phyloP scores from a whole-genome alignment of 2,329 filamentous ascomycete species.

The Neophaeococcomyces aloes region DNA sequence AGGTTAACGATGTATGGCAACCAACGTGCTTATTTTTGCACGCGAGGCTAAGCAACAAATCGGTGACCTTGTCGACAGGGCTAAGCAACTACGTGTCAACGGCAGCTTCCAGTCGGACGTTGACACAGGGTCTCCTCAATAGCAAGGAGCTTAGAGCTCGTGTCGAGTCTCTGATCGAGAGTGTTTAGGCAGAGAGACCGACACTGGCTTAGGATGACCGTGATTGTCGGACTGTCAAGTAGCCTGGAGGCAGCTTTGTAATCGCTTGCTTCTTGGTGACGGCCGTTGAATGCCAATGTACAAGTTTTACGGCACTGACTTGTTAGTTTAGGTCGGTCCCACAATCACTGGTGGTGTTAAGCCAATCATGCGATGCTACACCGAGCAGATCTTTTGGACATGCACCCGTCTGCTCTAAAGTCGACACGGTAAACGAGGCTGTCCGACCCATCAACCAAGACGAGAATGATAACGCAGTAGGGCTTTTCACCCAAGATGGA shows the following conservation, averaged over 20 bases:
- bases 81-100: slow-evolving; percentile 50
- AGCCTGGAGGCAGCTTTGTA: slow-evolving; percentile 57
- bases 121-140: slow-evolving; percentile 55
- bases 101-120: slow-evolving; percentile 53
- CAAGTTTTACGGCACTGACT: background rate
- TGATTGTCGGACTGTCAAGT: slow-evolving; percentile 50
- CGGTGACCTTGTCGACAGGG: slow-evolving; percentile 56
- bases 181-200: slow-evolving; percentile 53
- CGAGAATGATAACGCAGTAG: slow-evolving; percentile 57
- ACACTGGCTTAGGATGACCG: slow-evolving; percentile 54
- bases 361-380: slow-evolving; percentile 56
- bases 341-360: slow-evolving; percentile 57
- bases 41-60: slow-evolving; percentile 54
- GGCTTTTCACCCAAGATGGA: slow-evolving; percentile 53
- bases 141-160: slow-evolving; percentile 51
- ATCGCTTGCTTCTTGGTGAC: background rate
- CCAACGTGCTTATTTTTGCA: slow-evolving; percentile 52
- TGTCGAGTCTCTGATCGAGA: slow-evolving; percentile 51
- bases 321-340: slow-evolving; percentile 42
- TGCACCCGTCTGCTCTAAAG: slow-evolving; percentile 52
- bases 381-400: slow-evolving; percentile 58
- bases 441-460: slow-evolving; percentile 56
- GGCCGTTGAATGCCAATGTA: too few species aligned
- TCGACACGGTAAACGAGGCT: slow-evolving; percentile 50
- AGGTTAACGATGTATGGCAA: slow-evolving; percentile 60